phyloP scores from a whole-genome alignment of 768 basidiomycete genomes.

The Lepiota venenata region DNA sequence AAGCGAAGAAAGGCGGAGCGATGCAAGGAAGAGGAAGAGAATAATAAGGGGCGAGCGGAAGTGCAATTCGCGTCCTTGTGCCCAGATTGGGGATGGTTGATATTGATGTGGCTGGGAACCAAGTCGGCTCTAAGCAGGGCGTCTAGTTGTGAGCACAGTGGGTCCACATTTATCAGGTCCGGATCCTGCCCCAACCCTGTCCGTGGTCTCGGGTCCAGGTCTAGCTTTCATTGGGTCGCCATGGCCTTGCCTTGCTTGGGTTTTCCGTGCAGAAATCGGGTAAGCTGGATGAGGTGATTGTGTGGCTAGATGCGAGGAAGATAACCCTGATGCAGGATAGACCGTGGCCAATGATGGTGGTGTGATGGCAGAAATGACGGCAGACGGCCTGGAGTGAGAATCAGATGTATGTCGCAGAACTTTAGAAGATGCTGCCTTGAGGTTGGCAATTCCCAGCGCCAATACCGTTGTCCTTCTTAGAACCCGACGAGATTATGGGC shows the following conservation, averaged over 20 bases:
- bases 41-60: not conserved
- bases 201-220: not conserved
- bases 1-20: not conserved
- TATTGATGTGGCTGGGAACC: not conserved
- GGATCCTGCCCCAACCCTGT: slow-evolving; percentile 1
- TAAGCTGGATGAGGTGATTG: not conserved
- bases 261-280: not conserved
- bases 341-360: not conserved
- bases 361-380: not conserved
- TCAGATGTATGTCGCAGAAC: not conserved
- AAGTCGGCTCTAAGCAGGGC: slow-evolving; percentile 1
- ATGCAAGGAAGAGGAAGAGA: not conserved
- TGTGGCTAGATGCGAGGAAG: not conserved
- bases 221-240: not conserved
- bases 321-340: too few relatives aligned
- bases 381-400: not conserved
- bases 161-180: slow-evolving; percentile 1
- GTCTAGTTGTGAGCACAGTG: not conserved
- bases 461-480: not conserved
- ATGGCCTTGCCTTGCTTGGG: not conserved
- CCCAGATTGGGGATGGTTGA: not conserved
- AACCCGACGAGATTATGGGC: not conserved
- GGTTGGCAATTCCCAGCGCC: not conserved
- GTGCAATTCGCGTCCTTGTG: not conserved
- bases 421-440: not conserved